A percentile compares a stretch with the other conserved stretches of the same genome.
Evolutionary conservation across 805 yeast species (phyloP).

Genomic region (Saturnispora kantuleensis): DNA sequence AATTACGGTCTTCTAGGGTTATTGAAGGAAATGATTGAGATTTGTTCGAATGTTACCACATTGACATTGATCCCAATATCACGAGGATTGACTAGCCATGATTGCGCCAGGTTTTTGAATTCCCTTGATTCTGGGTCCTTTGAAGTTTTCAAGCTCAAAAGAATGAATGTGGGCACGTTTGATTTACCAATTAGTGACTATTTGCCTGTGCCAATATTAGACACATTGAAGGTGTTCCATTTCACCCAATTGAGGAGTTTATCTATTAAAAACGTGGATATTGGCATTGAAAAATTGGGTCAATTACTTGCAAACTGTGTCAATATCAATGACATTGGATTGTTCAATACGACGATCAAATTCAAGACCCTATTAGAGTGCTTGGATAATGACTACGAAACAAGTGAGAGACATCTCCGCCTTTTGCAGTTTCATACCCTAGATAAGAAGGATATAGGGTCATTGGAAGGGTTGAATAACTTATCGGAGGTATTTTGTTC

Average conservation of each 20-base stretch:
- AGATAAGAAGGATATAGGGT: background rate
- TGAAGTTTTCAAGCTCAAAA: slow-evolving; percentile 2
- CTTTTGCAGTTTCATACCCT: background rate
- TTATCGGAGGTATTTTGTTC: background rate
- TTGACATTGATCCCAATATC: slow-evolving; percentile 1
- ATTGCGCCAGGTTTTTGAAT: background rate
- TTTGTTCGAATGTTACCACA: background rate
- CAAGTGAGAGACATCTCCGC: background rate
- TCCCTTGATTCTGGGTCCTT: background rate
- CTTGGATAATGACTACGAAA: background rate
- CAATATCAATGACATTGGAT: background rate
- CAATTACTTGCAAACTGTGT: background rate
- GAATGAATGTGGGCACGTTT: background rate
- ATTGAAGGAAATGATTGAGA: slow-evolving; percentile 2
- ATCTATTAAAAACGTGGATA: background rate
- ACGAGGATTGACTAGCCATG: background rate
- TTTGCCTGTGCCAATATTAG: background rate
- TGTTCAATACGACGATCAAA: background rate
- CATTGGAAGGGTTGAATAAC: background rate
- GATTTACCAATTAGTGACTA: background rate
- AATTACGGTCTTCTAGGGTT: background rate
- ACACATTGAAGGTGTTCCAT: background rate
- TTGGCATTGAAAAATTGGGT: background rate
- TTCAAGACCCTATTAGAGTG: background rate
- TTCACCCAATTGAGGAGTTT: background rate